Base-by-base conservation (phyloP, 768 basidiomycete genomes). In the Psilocybe cubensis region DNA sequence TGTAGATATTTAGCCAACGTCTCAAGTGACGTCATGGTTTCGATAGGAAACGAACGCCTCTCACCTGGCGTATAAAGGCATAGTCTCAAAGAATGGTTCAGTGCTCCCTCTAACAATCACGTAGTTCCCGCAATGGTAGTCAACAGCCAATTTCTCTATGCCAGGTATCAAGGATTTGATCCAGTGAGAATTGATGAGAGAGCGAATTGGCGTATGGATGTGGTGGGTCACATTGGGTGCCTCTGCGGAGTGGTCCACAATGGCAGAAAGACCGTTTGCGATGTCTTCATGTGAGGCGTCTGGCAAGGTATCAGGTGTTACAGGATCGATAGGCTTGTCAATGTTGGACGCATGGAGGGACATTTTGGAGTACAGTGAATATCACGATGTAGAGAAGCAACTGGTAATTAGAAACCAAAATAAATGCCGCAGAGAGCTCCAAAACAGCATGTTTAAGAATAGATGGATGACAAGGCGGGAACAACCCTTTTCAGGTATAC, bases 1-100 rank as follows among this genome's bases (percentile, higher is more conserved):
- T 78, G 43, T 23, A 49, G n/a, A 54, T 14, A 25, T 23, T 29
- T 17, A 5, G 5, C 51, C 31, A 54, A 17, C 35, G 7, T 38
- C 40, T 11, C n/a, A 38, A 38, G 40, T 54, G 47, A 54, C 56
- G 44, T 56, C 52, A 56, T 56, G 12, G 14, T 29, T 29, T 25
- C 4, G 12, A 50, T 24, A 3, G 18, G 38, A 14, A 17, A 17
- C 18, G 17, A 12, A 53, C 48, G 21, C 35, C 6, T 62, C 60
- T 31, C 43, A 79, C 69, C 85, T 76, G 2, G 83, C 80, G 63
- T 85, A 90, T 42, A 91, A 75, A 0, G 89, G 89, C 89, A 91
- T 91, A 28, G 78, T 78, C 73, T 91, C 89, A 56, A 89, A 91
- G 57, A 86, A 76, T 64, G 78, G 79, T 65, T 84, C 74, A 6